phyloP scores from a whole-genome alignment of 2,329 filamentous ascomycete genomes.

The Phyllosticta citribraziliensis region DNA sequence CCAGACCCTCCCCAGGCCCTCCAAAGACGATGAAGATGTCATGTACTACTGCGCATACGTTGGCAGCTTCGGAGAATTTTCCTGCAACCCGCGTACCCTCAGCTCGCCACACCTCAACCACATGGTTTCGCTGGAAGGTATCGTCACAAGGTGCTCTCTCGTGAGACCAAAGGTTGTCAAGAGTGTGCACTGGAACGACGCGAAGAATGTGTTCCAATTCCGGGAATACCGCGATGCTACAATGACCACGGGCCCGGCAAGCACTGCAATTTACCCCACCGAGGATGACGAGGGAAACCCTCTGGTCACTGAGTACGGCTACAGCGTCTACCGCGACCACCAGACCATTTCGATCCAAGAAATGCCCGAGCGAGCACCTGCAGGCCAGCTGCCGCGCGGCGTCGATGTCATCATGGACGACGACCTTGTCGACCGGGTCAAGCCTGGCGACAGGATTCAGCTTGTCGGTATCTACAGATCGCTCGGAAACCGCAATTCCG shows the following conservation, averaged over 20 bases:
- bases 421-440: conserved; percentile 87
- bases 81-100: conserved; percentile 88
- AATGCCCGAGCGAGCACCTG: conserved; percentile 94
- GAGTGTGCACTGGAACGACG: conserved; percentile 93
- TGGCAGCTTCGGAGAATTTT: conserved; percentile 88
- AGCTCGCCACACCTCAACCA: conserved; percentile 84
- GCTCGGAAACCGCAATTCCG: conserved; percentile 86
- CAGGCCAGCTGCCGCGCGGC: conserved; percentile 86
- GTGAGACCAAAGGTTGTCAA: conserved; percentile 96
- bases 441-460: conserved; percentile 92
- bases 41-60: conserved; percentile 96
- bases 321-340: conserved; percentile 91
- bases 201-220: conserved; percentile 74
- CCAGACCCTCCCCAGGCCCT: conserved; percentile 63
- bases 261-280: conserved; percentile 85
- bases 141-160: conserved; percentile 90
- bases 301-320: conserved; percentile 88
- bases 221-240: conserved; percentile 93
- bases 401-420: conserved; percentile 97
- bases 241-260: conserved; percentile 81
- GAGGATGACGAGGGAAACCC: conserved; percentile 91
- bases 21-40: conserved; percentile 67
- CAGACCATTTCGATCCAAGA: conserved; percentile 98
- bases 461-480: conserved; percentile 94
- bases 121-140: conserved; percentile 96